phyloP scores from a whole-genome alignment of 148 eudicot genomes.

The Arctostaphylos glauca region DNA sequence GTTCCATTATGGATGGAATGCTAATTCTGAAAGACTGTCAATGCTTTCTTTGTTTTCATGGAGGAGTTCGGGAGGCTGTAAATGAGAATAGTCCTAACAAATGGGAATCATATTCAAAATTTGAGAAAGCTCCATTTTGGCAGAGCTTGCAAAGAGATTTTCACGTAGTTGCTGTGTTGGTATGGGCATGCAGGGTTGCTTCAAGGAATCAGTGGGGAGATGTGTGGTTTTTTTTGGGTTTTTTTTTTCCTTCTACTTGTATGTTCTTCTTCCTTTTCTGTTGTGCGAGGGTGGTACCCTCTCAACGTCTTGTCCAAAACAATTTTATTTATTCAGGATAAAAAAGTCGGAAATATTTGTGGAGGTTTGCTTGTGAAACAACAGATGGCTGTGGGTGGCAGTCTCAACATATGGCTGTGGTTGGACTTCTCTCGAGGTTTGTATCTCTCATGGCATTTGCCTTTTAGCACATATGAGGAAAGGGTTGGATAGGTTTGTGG shows the following conservation, averaged over 20 bases:
- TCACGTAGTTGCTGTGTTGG: not conserved
- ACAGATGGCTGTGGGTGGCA: not conserved
- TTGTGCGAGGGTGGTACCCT: not conserved
- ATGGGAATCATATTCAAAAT: not conserved
- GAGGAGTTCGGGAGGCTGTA: not conserved
- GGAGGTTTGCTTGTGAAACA: not conserved
- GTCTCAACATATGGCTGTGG: not conserved
- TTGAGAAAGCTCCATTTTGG: not conserved
- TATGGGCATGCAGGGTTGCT: not conserved
- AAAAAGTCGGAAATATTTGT: not conserved
- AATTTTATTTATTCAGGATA: not conserved
- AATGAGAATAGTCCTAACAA: not conserved
- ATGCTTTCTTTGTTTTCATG: not conserved
- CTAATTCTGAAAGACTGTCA: slow-evolving; percentile 1
- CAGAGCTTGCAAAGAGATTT: not conserved
- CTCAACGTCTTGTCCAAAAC: not conserved
- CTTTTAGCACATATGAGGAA: not conserved
- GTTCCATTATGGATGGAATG: not conserved
- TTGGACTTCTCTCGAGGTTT: not conserved
- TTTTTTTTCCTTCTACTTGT: not conserved
- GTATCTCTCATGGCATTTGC: not conserved
- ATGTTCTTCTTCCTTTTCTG: not conserved
- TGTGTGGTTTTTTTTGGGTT: not conserved
- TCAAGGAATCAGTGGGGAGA: not conserved
- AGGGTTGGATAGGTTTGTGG: not conserved